Conservation (phyloP, 2,329 filamentous ascomycete genomes). For the Aspergillus unguis region DNA sequence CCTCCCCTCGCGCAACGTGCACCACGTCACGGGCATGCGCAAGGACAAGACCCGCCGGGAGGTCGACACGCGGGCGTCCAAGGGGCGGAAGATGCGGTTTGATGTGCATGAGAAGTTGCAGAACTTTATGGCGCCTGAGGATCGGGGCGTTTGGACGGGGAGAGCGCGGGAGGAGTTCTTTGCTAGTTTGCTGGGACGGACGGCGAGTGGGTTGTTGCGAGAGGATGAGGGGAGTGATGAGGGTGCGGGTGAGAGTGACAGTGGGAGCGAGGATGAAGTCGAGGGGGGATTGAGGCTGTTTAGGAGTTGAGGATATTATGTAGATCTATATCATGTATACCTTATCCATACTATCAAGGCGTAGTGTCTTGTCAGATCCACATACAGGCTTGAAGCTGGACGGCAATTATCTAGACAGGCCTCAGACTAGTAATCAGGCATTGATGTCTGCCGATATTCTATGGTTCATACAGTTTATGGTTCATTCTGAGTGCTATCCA, state of each 20-base stretch:
- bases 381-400: too few species aligned
- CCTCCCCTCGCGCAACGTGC: constrained; percentile 36
- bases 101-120: constrained; percentile 95
- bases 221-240: constrained; percentile 56
- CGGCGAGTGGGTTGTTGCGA: constrained; percentile 61
- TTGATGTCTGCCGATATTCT: too few species aligned
- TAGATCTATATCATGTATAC: too few species aligned
- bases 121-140: constrained; percentile 95
- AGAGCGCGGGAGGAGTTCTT: constrained; percentile 75
- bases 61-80: constrained; percentile 91
- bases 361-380: too few species aligned
- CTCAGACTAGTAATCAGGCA: too few species aligned
- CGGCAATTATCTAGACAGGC: too few species aligned
- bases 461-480: too few species aligned
- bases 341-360: too few species aligned
- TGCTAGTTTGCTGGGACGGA: constrained; percentile 64
- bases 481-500: too few species aligned
- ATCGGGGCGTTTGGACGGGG: constrained; percentile 74
- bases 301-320: constrained; percentile 15
- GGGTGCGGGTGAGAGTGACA: constrained; percentile 24
- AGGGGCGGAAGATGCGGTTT: constrained; percentile 89
- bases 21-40: constrained; percentile 43
- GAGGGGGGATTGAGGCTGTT: constrained; percentile 35
- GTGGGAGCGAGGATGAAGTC: constrained; percentile 14
- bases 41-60: constrained; percentile 69